A percentile compares a stretch with the other conserved stretches of the same genome.
Conservation (phyloP, 2,329 filamentous ascomycete species). For the Achaetomium macrosporum region DNA sequence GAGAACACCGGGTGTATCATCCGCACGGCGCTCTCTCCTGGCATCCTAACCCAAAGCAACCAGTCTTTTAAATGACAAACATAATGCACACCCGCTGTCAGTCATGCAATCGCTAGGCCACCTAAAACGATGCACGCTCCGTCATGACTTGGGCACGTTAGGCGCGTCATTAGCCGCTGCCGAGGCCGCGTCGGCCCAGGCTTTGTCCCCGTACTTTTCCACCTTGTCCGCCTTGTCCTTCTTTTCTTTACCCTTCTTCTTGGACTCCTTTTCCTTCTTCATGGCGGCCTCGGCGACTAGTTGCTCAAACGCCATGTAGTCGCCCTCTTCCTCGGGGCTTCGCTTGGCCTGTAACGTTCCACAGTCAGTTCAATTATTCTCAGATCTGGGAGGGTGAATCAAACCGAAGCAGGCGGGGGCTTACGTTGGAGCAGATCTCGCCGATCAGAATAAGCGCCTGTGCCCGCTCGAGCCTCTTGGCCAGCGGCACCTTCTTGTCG, state of each 20-base stretch:
- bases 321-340: slow-evolving; percentile 91
- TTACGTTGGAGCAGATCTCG: slow-evolving; percentile 81
- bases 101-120: background rate
- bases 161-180: slow-evolving; percentile 34
- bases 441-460: slow-evolving; percentile 84
- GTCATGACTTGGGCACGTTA: slow-evolving; percentile 32
- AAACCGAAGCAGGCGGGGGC: slow-evolving; percentile 21
- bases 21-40: background rate
- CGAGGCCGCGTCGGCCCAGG: slow-evolving; percentile 22
- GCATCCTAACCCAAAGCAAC: background rate
- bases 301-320: slow-evolving; percentile 98
- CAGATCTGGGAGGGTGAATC: too few species aligned
- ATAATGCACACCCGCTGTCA: background rate
- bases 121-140: background rate
- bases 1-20: background rate
- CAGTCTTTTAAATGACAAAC: background rate
- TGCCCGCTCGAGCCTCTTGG: slow-evolving; percentile 85
- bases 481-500: slow-evolving; percentile 68
- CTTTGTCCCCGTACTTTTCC: slow-evolving; percentile 16
- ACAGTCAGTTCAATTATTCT: background rate
- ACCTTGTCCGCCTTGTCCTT: slow-evolving; percentile 26
- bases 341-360: slow-evolving; percentile 64
- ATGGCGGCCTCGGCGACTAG: slow-evolving; percentile 93
- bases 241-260: slow-evolving; percentile 56
- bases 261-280: slow-evolving; percentile 86